phyloP scores from a whole-genome alignment of 257 asterid species.

The Salvia miltiorrhiza region DNA sequence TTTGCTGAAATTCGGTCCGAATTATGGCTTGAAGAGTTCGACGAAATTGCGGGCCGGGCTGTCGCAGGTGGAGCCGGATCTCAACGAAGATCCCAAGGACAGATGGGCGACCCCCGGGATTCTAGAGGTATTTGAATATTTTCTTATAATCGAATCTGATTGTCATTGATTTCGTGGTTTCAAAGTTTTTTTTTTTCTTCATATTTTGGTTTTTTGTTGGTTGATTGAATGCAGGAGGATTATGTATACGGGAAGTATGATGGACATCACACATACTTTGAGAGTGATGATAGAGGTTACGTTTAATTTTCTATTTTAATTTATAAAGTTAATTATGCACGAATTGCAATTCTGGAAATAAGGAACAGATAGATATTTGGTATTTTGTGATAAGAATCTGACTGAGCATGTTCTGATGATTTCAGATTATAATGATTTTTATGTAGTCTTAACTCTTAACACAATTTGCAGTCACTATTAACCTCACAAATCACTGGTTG shows the following conservation, averaged over 20 bases:
- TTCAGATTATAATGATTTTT: not conserved
- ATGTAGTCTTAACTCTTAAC: too few species aligned
- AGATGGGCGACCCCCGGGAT: slow-evolving; percentile 82
- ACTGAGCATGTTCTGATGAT: not conserved
- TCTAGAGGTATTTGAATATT: slow-evolving; percentile 29
- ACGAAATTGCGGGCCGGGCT: slow-evolving; percentile 67
- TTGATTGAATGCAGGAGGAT: slow-evolving; percentile 57
- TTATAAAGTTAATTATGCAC: not conserved
- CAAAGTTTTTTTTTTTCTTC: not conserved
- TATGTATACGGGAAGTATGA: slow-evolving; percentile 66
- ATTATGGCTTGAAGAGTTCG: slow-evolving; percentile 23
- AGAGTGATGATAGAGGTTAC: slow-evolving; percentile 63
- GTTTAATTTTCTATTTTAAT: not conserved
- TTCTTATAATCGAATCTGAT: not conserved
- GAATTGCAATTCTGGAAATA: not conserved
- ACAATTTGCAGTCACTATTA: not conserved
- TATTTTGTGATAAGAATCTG: not conserved
- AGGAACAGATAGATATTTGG: not conserved
- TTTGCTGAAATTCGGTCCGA: slow-evolving; percentile 18
- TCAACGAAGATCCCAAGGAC: slow-evolving; percentile 77
- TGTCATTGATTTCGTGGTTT: not conserved
- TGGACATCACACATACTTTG: slow-evolving; percentile 67
- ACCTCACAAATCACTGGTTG: not conserved
- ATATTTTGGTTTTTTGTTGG: not conserved
- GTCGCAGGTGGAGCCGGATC: slow-evolving; percentile 72